phyloP scores from a whole-genome alignment of 1,284 basidiomycete species.

The Meira nashicola region DNA sequence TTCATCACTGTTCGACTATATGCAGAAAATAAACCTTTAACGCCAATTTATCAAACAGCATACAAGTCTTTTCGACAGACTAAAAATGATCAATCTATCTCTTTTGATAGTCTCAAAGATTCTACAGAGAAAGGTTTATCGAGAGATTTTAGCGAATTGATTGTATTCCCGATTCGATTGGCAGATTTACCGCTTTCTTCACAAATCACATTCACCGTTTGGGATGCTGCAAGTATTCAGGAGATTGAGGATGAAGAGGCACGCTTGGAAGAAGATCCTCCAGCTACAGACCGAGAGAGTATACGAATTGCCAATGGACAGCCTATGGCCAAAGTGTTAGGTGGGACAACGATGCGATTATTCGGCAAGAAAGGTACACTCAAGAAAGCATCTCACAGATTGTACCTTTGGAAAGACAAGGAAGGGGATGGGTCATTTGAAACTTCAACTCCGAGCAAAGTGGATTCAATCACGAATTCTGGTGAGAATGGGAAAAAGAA shows the following conservation, averaged over 20 bases:
- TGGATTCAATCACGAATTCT: neutral
- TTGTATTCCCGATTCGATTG: conserved; percentile 56
- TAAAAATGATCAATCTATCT: neutral
- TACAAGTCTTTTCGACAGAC: conserved; percentile 79
- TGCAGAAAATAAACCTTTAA: conserved; percentile 86
- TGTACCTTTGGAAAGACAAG: conserved; percentile 73
- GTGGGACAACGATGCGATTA: conserved; percentile 80
- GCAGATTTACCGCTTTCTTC: conserved; percentile 81
- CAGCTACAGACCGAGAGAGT: no score
- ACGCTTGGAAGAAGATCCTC: no score
- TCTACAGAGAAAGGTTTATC: neutral
- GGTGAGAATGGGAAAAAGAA: conserved; percentile 45
- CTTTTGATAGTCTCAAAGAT: neutral
- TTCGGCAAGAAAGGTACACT: conserved; percentile 90
- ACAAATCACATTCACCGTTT: conserved; percentile 87
- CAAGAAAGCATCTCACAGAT: conserved; percentile 68
- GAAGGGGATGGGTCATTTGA: conserved; percentile 80
- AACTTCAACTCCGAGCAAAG: conserved; percentile 65
- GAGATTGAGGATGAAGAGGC: neutral
- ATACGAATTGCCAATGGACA: neutral
- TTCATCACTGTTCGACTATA: conserved; percentile 86
- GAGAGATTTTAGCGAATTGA: conserved; percentile 1
- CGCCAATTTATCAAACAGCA: conserved; percentile 80
- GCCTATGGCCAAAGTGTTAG: conserved; percentile 61
- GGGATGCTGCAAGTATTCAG: conserved; percentile 65